Percentiles rank a stretch among this genome's conserved stretches.
Conservation (phyloP, 371 early-diverging fungal genomes). For the Actinomortierella ambigua region DNA sequence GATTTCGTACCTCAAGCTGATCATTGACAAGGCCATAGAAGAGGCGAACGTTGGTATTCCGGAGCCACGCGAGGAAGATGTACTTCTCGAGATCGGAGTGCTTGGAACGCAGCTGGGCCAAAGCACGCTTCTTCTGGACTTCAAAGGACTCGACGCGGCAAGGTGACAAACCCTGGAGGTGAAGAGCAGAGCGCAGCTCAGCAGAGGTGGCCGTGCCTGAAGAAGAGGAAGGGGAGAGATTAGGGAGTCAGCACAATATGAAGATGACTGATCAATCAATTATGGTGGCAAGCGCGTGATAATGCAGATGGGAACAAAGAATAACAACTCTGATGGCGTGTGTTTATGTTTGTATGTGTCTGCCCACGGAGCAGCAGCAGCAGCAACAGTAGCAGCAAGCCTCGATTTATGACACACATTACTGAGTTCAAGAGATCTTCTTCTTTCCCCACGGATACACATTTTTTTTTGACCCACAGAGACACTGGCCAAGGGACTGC, state of each 20-base stretch:
- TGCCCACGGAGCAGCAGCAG: background rate
- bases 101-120: constrained; percentile 70
- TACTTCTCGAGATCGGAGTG: constrained; percentile 75
- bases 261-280: background rate
- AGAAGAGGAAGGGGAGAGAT: background rate
- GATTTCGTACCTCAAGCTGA: constrained; percentile 67
- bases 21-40: constrained; percentile 81
- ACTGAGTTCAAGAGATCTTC: no score
- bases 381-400: no score
- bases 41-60: constrained; percentile 75
- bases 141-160: constrained; percentile 71
- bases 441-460: no score
- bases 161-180: constrained; percentile 74
- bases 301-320: background rate
- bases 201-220: constrained; percentile 59
- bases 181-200: constrained; percentile 56
- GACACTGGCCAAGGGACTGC: no score
- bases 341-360: constrained; percentile 1
- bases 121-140: constrained; percentile 73
- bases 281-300: background rate
- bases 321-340: background rate
- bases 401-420: no score
- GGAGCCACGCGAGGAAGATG: constrained; percentile 79
- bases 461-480: no score
- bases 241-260: constrained; percentile 1